These are phyloP conservation scores for Apiospora rasikravindrae DNA, from an alignment of 2,329 filamentous ascomycete genomes.

Conservation along the genomic window DNA sequence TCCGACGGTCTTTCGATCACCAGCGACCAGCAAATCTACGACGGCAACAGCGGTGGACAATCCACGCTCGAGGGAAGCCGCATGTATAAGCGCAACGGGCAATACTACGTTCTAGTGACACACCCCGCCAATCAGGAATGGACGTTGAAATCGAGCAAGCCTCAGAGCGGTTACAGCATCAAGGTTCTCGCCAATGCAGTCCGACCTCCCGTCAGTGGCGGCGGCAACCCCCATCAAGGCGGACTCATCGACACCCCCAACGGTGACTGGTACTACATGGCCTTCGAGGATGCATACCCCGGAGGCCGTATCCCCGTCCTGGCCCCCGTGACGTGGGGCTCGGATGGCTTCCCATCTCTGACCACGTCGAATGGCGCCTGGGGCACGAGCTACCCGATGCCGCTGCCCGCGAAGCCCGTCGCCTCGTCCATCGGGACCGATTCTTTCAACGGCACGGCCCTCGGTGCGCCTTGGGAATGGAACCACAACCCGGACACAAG, in stretches of 20 bases:
- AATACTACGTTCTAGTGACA: constrained; percentile 60
- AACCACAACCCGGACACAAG: constrained; percentile 64
- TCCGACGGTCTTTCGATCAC: constrained; percentile 52
- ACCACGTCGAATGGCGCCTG: constrained; percentile 50
- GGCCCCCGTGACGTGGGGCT: constrained; percentile 57
- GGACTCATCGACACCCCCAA: constrained; percentile 56
- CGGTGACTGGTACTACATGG: constrained; percentile 64
- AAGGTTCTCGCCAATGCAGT: constrained; percentile 50
- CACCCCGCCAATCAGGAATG: constrained; percentile 51
- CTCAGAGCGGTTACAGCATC: constrained; percentile 58
- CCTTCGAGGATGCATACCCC: constrained; percentile 61
- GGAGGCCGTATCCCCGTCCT: constrained; percentile 62
- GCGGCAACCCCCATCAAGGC: constrained; percentile 59
- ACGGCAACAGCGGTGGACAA: constrained; percentile 40
- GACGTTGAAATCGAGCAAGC: constrained; percentile 54
- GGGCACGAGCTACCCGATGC: constrained; percentile 50
- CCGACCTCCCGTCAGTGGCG: constrained; percentile 49
- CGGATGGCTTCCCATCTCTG: constrained; percentile 57
- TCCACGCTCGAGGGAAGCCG: constrained; percentile 54
- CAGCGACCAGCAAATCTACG: constrained; percentile 50
- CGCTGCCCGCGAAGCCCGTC: constrained; percentile 37
- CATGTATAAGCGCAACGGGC: constrained; percentile 62
- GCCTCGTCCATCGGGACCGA: constrained; percentile 47
- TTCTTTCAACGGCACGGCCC: constrained; percentile 46
- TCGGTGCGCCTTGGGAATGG: constrained; percentile 62